Evolutionary conservation across 2,329 filamentous ascomycete genomes (phyloP), one percentile per base, ranked within the genome.

Genomic region (Neospermospora avenae): DNA sequence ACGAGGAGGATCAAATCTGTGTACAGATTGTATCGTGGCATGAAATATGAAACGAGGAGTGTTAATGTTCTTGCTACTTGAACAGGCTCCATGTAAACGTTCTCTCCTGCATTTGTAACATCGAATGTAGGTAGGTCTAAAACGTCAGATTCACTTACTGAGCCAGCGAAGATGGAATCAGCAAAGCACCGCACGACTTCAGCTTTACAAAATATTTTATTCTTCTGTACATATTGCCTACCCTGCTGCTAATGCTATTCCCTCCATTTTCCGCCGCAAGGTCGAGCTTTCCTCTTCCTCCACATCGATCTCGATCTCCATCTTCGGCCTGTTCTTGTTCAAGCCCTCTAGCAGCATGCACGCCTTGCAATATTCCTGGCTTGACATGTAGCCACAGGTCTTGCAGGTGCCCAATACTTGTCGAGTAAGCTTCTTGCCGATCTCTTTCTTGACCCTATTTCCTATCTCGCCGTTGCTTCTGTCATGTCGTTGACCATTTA

Each of bases 371-470:
- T 97, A 84, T 31, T 85, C 84, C 74, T 99, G 95, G 69, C 93
- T 97, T 2, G 95, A 96, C 75, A 99, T 89, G 73, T 98, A 99
- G 14, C 95, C 95, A 69, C 95, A 99, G 55, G 85, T 87, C 70
- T 88, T 84, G 71, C 95, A 99, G 65, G 86, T 87, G 1, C 93
- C 91, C 67, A 97, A 82, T 14, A 87, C 86, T 74, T 93, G 90
- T 69, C 84, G 82, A n/a, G 81, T 76, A 11, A 76, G 63, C 64
- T 76, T 77, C 53, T 71, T 62, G 14, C 72, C 34, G 65, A 65
- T 42, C 59, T 71, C 63, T 65, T 70, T 67, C 60, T 65, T 69
- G 44, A 46, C 25, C 51, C 58, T 55, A 63, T 70, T 55, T 61
- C 60, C 61, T 62, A 63, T 64, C 61, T 63, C 66, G 14, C 31